Conservation (phyloP, 2,329 filamentous ascomycete genomes). For the Exophiala viscosa region DNA sequence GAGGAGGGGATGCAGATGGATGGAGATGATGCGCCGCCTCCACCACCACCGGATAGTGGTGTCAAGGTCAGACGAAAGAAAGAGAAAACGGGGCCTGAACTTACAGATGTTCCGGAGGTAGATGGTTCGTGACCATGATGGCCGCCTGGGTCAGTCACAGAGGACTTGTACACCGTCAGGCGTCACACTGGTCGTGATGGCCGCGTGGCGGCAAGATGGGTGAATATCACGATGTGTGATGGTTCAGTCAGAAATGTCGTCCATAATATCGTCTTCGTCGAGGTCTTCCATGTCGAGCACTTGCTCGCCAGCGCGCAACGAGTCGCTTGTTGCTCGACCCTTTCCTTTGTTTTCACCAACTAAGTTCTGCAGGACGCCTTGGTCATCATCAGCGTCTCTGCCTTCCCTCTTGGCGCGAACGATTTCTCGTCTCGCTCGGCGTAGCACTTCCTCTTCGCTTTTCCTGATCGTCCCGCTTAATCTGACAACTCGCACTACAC, state of each 20-base stretch:
- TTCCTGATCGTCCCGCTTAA: constrained; percentile 93
- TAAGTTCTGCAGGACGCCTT: not conserved
- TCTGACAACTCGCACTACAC: constrained; percentile 77
- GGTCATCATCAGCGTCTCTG: constrained; percentile 7
- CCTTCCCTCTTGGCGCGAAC: constrained; percentile 37
- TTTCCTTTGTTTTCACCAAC: not conserved
- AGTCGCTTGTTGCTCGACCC: not conserved
- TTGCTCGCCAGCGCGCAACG: constrained; percentile 1
- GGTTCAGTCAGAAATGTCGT: constrained; percentile 28
- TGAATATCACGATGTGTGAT: not conserved
- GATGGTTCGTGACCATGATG: constrained; percentile 6
- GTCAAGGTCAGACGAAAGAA: constrained; percentile 55
- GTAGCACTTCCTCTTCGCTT: constrained; percentile 83
- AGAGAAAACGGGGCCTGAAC: constrained; percentile 1
- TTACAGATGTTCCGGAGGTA: not conserved
- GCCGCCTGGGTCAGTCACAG: not conserved
- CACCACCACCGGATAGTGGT: constrained; percentile 51
- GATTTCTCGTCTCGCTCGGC: constrained; percentile 68
- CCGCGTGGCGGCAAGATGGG: too few species aligned
- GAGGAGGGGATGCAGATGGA: constrained; percentile 22
- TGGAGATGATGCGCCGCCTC: constrained; percentile 43
- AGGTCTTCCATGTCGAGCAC: constrained; percentile 9
- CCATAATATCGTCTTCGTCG: constrained; percentile 22
- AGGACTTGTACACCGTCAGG: too few species aligned
- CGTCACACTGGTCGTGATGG: too few species aligned